These are phyloP conservation scores for Berkeleyomyces rouxiae DNA, from an alignment of 2,329 filamentous ascomycete species.

Conservation along the genomic window DNA sequence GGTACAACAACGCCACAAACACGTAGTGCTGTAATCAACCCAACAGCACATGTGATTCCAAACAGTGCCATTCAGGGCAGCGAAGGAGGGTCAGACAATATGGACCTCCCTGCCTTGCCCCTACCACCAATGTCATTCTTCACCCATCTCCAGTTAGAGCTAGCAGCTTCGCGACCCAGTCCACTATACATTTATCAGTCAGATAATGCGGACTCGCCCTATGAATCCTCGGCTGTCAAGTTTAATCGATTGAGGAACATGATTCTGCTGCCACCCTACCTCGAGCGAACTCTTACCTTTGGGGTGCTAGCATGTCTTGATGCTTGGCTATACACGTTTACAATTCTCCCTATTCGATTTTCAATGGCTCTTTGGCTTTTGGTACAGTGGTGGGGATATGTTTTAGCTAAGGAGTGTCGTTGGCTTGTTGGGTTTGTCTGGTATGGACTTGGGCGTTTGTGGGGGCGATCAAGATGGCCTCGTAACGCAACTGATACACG, in stretches of 20 bases:
- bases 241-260: conserved; percentile 86
- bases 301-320: conserved; percentile 84
- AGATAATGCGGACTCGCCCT: conserved; percentile 45
- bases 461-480: conserved; percentile 30
- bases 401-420: conserved; percentile 51
- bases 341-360: conserved; percentile 82
- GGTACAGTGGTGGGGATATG: conserved; percentile 58
- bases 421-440: conserved; percentile 66
- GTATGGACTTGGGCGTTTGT: conserved; percentile 62
- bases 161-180: conserved; percentile 44
- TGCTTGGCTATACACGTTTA: conserved; percentile 92
- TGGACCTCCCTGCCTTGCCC: conserved; percentile 36
- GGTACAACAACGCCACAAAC: conserved; percentile 16
- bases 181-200: conserved; percentile 50
- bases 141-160: conserved; percentile 46
- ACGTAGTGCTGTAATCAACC: conserved; percentile 25
- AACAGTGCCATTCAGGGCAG: conserved; percentile 15
- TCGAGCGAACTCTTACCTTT: conserved; percentile 76
- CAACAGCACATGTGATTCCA: conserved; percentile 18
- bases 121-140: conserved; percentile 51
- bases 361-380: conserved; percentile 63
- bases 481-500: neutral
- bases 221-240: conserved; percentile 84
- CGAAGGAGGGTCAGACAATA: neutral
- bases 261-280: conserved; percentile 58